A percentile compares a stretch with the other conserved stretches of the same genome.
These are phyloP conservation scores for Cordyceps pruinosa DNA, from an alignment of 2,329 filamentous ascomycete species.

Conservation along the genomic window DNA sequence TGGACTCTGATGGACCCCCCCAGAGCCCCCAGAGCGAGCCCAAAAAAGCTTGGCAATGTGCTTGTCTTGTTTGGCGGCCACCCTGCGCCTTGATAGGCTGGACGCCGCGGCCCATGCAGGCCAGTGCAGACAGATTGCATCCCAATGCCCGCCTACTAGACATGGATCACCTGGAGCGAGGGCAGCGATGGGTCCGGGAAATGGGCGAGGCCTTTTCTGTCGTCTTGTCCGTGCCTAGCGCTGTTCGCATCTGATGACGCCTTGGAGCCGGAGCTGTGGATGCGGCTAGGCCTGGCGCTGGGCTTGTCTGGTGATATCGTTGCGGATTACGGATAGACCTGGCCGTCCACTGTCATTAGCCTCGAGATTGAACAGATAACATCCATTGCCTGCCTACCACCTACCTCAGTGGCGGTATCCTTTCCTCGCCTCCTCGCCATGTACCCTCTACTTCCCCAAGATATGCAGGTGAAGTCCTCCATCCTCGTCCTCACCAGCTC, in stretches of 20 bases:
- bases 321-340: too few relatives aligned
- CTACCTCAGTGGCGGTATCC: too few relatives aligned
- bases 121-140: constrained; percentile 1
- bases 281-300: not conserved
- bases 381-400: too few relatives aligned
- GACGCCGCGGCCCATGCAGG: not conserved
- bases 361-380: too few relatives aligned
- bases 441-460: too few relatives aligned
- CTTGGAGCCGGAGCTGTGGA: not conserved
- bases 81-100: not conserved
- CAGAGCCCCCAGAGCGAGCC: not conserved
- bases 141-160: not conserved
- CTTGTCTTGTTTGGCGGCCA: constrained; percentile 9
- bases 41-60: constrained; percentile 11
- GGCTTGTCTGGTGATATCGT: too few relatives aligned
- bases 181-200: constrained; percentile 11
- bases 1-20: not conserved
- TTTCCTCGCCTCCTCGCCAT: too few relatives aligned
- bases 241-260: constrained; percentile 1
- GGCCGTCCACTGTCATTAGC: too few relatives aligned
- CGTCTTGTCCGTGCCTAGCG: constrained; percentile 5
- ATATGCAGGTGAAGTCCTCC: too few relatives aligned
- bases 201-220: constrained; percentile 11
- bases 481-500: not conserved
- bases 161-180: too few relatives aligned